Conservation (phyloP, 2,329 filamentous ascomycete species). For the Dactylellina cionopaga region DNA sequence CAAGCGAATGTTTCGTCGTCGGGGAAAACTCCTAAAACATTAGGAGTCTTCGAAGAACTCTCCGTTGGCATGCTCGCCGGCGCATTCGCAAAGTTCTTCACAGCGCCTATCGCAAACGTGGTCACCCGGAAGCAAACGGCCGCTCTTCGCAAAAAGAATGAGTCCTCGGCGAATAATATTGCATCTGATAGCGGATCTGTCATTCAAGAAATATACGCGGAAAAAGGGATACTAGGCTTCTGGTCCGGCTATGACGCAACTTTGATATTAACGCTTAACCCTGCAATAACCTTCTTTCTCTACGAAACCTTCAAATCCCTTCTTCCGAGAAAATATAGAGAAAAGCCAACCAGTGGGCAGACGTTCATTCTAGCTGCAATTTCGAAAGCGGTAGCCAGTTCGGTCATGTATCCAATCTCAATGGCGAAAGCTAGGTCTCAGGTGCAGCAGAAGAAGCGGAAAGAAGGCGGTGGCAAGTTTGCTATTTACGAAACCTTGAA, state of each 20-base stretch:
- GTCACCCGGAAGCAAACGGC: constrained; percentile 83
- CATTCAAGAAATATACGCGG: constrained; percentile 70
- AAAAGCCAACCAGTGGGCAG: constrained; percentile 61
- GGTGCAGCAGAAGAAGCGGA: constrained; percentile 64
- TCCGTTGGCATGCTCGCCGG: constrained; percentile 78
- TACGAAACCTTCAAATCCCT: constrained; percentile 75
- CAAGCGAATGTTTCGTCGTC: constrained; percentile 59
- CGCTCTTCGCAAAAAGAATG: constrained; percentile 42
- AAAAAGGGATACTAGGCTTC: constrained; percentile 78
- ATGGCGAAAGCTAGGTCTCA: constrained; percentile 84
- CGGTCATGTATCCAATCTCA: constrained; percentile 84
- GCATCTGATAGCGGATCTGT: constrained; percentile 65
- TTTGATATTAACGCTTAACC: constrained; percentile 83
- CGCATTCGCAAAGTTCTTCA: constrained; percentile 77
- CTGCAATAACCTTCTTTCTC: constrained; percentile 84
- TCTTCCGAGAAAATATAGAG: constrained; percentile 66
- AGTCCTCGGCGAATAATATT: constrained; percentile 57
- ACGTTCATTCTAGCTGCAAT: constrained; percentile 77
- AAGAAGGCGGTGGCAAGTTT: constrained; percentile 43
- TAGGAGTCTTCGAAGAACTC: constrained; percentile 77
- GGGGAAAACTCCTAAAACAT: constrained; percentile 56
- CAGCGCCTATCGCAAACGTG: constrained; percentile 82
- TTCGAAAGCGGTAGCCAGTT: constrained; percentile 80
- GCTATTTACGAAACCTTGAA: constrained; percentile 51
- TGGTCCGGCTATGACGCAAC: constrained; percentile 90